A percentile compares a stretch with the other conserved stretches of the same genome.
These are phyloP conservation scores for Ceratocystis papillata DNA, from an alignment of 2,329 filamentous ascomycete species.

Conservation along the genomic window DNA sequence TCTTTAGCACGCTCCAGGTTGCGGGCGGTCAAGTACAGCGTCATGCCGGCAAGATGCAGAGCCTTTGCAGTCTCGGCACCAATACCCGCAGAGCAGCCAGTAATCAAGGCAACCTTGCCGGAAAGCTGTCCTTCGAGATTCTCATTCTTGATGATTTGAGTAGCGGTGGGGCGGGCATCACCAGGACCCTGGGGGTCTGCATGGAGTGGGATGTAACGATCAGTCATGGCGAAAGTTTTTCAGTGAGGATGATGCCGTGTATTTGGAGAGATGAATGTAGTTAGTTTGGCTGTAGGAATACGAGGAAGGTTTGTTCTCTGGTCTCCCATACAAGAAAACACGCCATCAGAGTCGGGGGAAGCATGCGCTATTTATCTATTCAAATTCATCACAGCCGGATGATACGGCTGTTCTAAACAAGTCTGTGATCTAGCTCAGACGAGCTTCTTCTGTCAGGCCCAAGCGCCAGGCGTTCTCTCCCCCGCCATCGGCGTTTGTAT, in stretches of 20 bases:
- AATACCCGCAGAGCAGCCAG: constrained; percentile 35
- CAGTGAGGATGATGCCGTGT: neutral
- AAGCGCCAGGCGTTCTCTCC: neutral
- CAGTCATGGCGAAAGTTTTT: constrained; percentile 26
- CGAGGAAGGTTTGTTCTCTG: neutral
- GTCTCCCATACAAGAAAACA: neutral
- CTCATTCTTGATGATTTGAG: constrained; percentile 8
- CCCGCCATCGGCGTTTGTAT: neutral
- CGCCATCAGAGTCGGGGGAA: neutral
- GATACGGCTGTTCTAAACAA: neutral
- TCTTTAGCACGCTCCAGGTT: constrained; percentile 30
- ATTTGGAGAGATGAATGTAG: neutral
- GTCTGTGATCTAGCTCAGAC: neutral
- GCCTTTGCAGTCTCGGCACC: constrained; percentile 33
- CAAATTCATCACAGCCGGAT: neutral
- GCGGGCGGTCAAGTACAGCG: constrained; percentile 30
- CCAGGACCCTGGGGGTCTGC: neutral
- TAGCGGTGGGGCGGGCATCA: constrained; percentile 1
- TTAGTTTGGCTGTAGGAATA: neutral
- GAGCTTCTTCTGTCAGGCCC: neutral
- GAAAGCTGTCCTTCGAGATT: constrained; percentile 9
- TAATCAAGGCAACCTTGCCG: constrained; percentile 32
- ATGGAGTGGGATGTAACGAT: constrained; percentile 20
- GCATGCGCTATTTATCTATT: neutral
- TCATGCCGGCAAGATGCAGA: constrained; percentile 26